These are phyloP conservation scores for Colletotrichum higginsianum DNA, from an alignment of 2,329 filamentous ascomycete species.

Conservation along the genomic window DNA sequence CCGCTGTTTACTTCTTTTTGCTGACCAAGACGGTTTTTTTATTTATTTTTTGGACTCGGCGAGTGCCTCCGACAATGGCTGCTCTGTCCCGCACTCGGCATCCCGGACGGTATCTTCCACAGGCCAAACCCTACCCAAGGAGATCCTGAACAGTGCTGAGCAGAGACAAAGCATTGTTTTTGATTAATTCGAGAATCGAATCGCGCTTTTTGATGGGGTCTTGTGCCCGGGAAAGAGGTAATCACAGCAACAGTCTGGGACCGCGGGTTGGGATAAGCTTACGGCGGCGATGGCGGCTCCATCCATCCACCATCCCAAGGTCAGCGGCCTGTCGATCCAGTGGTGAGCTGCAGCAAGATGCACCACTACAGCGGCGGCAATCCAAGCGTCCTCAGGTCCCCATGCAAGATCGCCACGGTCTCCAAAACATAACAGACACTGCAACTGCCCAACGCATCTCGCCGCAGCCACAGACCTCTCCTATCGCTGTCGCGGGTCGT, in stretches of 20 bases:
- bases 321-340: constrained; percentile 31
- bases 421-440: neutral
- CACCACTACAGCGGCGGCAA: neutral
- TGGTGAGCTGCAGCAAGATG: constrained; percentile 28
- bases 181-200: too few relatives aligned
- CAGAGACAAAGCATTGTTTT: neutral
- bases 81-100: neutral
- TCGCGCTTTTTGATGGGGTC: neutral
- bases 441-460: neutral
- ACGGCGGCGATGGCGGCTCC: constrained; percentile 4
- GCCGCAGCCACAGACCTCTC: neutral
- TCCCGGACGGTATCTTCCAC: neutral
- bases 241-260: neutral
- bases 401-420: neutral
- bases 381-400: neutral
- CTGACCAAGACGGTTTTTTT: too few relatives aligned
- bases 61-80: constrained; percentile 6
- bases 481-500: neutral
- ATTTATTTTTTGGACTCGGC: neutral
- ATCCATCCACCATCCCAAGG: neutral
- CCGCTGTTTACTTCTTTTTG: constrained; percentile 15
- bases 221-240: neutral
- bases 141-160: neutral
- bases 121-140: neutral
- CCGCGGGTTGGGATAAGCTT: constrained; percentile 6